Base-by-base conservation (phyloP, 345 rosid genomes). In the Excoecaria cochinchinensis region DNA sequence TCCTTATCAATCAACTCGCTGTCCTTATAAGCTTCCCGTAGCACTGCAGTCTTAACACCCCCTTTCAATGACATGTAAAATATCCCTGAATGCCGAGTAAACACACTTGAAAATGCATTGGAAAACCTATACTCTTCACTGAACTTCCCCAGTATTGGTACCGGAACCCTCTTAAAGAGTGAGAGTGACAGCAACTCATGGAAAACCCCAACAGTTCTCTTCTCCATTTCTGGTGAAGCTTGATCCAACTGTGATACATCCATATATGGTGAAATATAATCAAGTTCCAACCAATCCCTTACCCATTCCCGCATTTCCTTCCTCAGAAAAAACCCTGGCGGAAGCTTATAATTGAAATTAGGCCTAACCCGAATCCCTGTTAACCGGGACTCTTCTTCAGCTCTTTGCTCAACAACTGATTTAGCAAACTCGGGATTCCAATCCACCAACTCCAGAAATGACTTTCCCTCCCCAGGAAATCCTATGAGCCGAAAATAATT, bases 281-380 rank as follows among this genome's bases (percentile, higher is more conserved):
- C 97, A 22, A 86, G 81, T 83, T 93, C 97, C 67, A 87, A 71
- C 98, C 99, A 95, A 76, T 91, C 96, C 79, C 97, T 87, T 46
- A 85, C 82, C 98, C 98, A 95, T 59, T 95, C 98, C 73, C 92
- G 88, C 99, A 93, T 95, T 82, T 95, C 96, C 82, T 93, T 91
- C 85, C 77, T 91, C 25, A 93, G 69, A 81, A 82, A 85, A 82
- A 90, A 89, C 1, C 98, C 97, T 0, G 84, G 44, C 0, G 99
- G 97, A 59, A 95, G 77, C 76, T 87, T 90, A 24, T 85, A 88
- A 69, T 81, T 50, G 81, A 89, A 90, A 81, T 91, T 93, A 38
- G 97, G 92, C 58, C 95, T 70, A 36, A 87, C 76, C 14, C 85
- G 68, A 16, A 95, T 86, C 71, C 97, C 95, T 0, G 88, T 90